Evolutionary conservation across 805 yeast genomes (phyloP).

Genomic region (Alloascoidea hylecoeti): DNA sequence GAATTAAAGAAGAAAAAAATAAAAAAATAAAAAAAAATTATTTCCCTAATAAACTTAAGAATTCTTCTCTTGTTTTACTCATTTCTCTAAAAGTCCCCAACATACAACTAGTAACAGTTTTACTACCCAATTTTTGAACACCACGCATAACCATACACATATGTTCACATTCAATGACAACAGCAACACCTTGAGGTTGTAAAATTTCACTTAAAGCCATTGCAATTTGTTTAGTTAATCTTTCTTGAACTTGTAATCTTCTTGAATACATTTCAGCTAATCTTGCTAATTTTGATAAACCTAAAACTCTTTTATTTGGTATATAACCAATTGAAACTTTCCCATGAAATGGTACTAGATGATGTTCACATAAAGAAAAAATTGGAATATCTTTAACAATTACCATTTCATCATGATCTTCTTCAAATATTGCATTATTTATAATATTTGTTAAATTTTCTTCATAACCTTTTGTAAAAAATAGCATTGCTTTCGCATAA

Average conservation of each 20-base stretch:
- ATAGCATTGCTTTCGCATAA: slow-evolving; percentile 93
- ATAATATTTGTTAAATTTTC: slow-evolving; percentile 86
- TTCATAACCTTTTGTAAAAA: slow-evolving; percentile 92
- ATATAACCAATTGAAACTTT: slow-evolving; percentile 97
- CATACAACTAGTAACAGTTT: slow-evolving; percentile 94
- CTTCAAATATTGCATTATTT: slow-evolving; percentile 92
- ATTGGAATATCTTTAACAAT: slow-evolving; percentile 91
- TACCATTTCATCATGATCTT: slow-evolving; percentile 98
- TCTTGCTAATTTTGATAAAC: slow-evolving; percentile 85
- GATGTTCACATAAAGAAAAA: slow-evolving; percentile 92
- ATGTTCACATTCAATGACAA: slow-evolving; percentile 93
- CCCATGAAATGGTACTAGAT: slow-evolving; percentile 93
- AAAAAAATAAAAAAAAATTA: no score
- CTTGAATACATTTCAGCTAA: slow-evolving; percentile 95
- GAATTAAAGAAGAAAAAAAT: no score
- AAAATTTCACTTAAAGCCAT: slow-evolving; percentile 86
- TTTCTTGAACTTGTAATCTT: slow-evolving; percentile 94
- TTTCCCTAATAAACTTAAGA: slow-evolving; percentile 66
- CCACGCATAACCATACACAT: slow-evolving; percentile 99
- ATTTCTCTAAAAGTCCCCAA: slow-evolving; percentile 89
- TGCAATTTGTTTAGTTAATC: slow-evolving; percentile 94
- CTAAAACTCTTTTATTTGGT: slow-evolving; percentile 86
- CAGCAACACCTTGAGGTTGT: slow-evolving; percentile 95
- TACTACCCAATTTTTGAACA: slow-evolving; percentile 87
- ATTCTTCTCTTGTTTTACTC: slow-evolving; percentile 94